A percentile compares a stretch with the other conserved stretches of the same genome.
phyloP scores from a whole-genome alignment of 225 moss, liverwort and hornwort species.

The Pseudoscleropodium purum region DNA sequence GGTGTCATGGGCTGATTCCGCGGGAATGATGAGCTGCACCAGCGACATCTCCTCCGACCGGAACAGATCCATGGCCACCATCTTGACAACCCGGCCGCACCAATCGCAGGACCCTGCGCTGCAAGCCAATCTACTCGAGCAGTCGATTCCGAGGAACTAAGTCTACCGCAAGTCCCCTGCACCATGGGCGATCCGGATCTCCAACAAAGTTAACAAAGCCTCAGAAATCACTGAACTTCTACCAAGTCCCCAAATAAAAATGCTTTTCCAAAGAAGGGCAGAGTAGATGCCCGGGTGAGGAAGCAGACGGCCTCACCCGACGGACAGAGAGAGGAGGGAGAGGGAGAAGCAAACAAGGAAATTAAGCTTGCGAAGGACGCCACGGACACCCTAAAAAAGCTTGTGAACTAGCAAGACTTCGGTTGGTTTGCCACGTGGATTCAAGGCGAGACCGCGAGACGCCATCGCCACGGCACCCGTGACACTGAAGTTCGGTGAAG shows the following conservation, averaged over 20 bases:
- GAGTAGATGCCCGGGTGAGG: neutral
- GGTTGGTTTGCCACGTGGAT: neutral
- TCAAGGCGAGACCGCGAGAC: neutral
- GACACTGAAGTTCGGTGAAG: neutral
- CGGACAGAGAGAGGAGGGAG: neutral
- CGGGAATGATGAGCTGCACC: constrained; percentile 91
- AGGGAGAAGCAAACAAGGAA: neutral
- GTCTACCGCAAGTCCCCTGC: neutral
- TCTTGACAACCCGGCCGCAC: constrained; percentile 2
- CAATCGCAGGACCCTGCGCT: neutral
- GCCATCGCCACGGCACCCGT: neutral
- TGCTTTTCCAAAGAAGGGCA: too few relatives aligned
- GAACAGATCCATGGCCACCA: constrained; percentile 90
- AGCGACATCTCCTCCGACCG: constrained; percentile 95
- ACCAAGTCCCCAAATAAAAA: neutral
- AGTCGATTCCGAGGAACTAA: neutral
- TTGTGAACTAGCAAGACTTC: neutral
- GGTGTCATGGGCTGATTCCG: constrained; percentile 93
- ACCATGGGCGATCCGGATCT: neutral
- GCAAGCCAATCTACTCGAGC: neutral
- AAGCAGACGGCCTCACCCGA: neutral
- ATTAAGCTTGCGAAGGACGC: neutral
- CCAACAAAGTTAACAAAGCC: neutral
- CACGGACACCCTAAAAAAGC: neutral
- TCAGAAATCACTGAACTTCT: neutral